A percentile compares a stretch with the other conserved stretches of the same genome.
Conservation (phyloP, 2,329 filamentous ascomycete species). For the Cercospora canescens region DNA sequence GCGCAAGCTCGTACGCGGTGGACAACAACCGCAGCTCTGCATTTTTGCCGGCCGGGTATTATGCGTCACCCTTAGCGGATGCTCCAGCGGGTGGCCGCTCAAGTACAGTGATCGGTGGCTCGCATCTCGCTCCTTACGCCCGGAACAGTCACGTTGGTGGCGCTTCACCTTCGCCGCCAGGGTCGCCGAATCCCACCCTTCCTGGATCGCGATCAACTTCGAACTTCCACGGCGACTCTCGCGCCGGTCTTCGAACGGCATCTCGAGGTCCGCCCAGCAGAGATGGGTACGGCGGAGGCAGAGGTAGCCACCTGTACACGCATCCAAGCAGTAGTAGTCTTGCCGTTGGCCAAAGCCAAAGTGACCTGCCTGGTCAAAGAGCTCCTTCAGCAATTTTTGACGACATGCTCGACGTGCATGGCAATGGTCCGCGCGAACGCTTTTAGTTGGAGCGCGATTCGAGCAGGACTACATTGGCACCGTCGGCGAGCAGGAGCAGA, state of each 20-base stretch:
- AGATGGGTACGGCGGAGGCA: constrained; percentile 7
- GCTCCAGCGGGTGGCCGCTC: constrained; percentile 42
- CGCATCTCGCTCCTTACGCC: constrained; percentile 31
- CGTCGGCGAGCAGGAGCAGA: constrained; percentile 10
- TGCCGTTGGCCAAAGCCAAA: constrained; percentile 40
- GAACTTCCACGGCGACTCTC: constrained; percentile 18
- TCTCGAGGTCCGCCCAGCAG: constrained; percentile 15
- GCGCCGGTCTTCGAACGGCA: constrained; percentile 13
- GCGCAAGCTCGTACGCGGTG: constrained; percentile 27
- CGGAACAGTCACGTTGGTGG: constrained; percentile 26
- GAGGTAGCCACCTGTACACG: constrained; percentile 27
- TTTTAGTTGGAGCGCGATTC: constrained; percentile 12
- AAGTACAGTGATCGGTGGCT: constrained; percentile 46
- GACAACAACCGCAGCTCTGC: constrained; percentile 66
- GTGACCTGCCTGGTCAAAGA: constrained; percentile 65
- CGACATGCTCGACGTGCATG: constrained; percentile 79
- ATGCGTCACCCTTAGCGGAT: constrained; percentile 65
- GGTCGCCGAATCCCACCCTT: constrained; percentile 23
- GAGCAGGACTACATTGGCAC: constrained; percentile 4
- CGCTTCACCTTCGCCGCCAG: constrained; percentile 29
- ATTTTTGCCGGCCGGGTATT: constrained; percentile 92
- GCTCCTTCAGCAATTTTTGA: constrained; percentile 89
- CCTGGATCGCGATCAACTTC: constrained; percentile 20
- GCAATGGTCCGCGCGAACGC: constrained; percentile 33
- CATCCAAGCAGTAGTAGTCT: constrained; percentile 40